Evolutionary conservation across 768 basidiomycete genomes (phyloP).

Genomic region (Tylopilus cervinicoccineus): DNA sequence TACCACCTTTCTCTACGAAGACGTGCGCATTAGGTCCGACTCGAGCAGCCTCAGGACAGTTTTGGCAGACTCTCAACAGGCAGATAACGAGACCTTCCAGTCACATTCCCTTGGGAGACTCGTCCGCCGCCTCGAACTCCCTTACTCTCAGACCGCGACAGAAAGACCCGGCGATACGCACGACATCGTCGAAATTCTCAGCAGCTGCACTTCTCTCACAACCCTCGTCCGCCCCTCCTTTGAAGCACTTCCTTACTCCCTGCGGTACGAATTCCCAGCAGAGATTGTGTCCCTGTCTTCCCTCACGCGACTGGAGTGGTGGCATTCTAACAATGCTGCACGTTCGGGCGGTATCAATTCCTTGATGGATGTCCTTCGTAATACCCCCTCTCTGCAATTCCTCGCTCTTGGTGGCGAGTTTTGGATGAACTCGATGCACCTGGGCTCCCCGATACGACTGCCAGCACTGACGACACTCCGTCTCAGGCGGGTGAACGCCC

Average conservation of each 20-base stretch:
- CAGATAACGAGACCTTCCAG: constrained; percentile 12
- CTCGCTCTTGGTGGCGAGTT: constrained; percentile 51
- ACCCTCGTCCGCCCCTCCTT: constrained; percentile 50
- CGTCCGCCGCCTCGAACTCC: constrained; percentile 57
- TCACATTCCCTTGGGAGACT: constrained; percentile 26
- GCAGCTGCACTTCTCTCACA: constrained; percentile 45
- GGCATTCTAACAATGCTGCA: constrained; percentile 54
- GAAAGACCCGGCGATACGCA: constrained; percentile 25
- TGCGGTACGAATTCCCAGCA: constrained; percentile 53
- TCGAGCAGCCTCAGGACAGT: constrained; percentile 29
- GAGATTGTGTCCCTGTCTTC: constrained; percentile 43
- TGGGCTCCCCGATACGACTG: constrained; percentile 33
- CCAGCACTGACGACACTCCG: constrained; percentile 51
- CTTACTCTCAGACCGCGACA: constrained; percentile 51
- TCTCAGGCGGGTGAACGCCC: constrained; percentile 43
- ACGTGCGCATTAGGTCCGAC: constrained; percentile 41
- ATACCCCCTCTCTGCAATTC: constrained; percentile 53
- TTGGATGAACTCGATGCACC: constrained; percentile 24
- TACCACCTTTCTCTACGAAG: constrained; percentile 48
- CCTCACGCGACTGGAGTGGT: constrained; percentile 66
- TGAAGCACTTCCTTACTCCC: constrained; percentile 16
- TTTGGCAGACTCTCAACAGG: constrained; percentile 17
- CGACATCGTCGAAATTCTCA: constrained; percentile 45
- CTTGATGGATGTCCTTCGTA: constrained; percentile 46
- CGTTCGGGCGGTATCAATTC: constrained; percentile 66